A percentile compares a stretch with the other conserved stretches of the same genome.
phyloP scores from a whole-genome alignment of 768 basidiomycete species.

The Mycena capillaripes region DNA sequence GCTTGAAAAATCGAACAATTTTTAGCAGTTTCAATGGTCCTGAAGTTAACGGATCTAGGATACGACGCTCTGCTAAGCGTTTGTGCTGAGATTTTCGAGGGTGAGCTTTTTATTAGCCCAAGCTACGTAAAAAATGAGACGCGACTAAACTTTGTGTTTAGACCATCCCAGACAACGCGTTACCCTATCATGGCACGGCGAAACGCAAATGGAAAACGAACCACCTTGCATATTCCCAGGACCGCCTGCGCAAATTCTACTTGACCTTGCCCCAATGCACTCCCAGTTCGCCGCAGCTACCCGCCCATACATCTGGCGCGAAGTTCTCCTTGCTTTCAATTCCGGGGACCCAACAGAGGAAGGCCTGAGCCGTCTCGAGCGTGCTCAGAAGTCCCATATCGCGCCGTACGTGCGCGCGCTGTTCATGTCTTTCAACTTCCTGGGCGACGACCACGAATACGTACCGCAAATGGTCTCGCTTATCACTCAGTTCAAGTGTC shows the following conservation, averaged over 20 bases:
- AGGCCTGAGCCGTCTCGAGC: neutral
- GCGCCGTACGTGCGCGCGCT: slow-evolving; percentile 8
- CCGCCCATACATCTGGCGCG: slow-evolving; percentile 23
- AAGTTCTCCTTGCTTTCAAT: slow-evolving; percentile 6
- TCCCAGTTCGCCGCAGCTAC: slow-evolving; percentile 13
- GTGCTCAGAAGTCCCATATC: slow-evolving; percentile 3
- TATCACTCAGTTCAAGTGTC: neutral
- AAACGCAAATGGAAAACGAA: neutral
- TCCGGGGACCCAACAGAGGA: neutral
- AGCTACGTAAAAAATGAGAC: too few species aligned
- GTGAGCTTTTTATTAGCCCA: neutral
- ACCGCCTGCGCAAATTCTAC: slow-evolving; percentile 9
- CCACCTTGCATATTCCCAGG: slow-evolving; percentile 8
- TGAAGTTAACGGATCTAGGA: slow-evolving; percentile 1
- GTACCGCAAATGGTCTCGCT: neutral
- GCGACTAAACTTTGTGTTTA: neutral
- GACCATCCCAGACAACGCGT: neutral
- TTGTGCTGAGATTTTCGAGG: slow-evolving; percentile 14
- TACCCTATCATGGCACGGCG: neutral
- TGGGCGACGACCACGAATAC: neutral
- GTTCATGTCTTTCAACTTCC: slow-evolving; percentile 14
- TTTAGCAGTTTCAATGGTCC: neutral
- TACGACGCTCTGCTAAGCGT: neutral
- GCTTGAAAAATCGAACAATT: too few species aligned
- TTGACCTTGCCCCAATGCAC: slow-evolving; percentile 17